Conservation (phyloP, 768 basidiomycete species). For the Termitomyces sp. region DNA sequence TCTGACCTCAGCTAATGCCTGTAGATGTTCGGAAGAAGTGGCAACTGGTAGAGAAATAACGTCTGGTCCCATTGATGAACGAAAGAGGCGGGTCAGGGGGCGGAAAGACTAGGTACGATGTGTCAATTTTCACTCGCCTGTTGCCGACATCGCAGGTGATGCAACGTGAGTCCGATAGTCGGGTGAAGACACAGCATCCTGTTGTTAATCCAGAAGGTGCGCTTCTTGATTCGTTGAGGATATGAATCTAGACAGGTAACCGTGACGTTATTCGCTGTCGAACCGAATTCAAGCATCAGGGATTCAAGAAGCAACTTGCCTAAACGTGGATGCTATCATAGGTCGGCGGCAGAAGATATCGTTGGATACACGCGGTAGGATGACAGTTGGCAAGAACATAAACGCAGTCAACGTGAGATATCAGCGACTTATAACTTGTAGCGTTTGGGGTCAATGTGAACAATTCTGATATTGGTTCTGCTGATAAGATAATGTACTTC, state of each 20-base stretch:
- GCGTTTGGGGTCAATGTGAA: background rate
- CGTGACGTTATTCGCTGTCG: background rate
- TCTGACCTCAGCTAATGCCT: constrained; percentile 47
- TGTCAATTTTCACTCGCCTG: background rate
- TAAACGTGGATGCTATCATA: background rate
- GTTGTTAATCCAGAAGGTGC: background rate
- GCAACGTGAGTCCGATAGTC: background rate
- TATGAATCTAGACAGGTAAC: constrained; percentile 1
- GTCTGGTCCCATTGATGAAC: background rate
- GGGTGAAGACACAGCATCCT: background rate
- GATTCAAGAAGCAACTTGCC: constrained; percentile 2
- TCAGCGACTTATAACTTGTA: background rate
- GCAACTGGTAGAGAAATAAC: constrained; percentile 38
- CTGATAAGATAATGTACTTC: background rate
- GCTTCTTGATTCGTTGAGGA: background rate
- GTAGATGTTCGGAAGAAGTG: constrained; percentile 39
- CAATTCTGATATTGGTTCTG: background rate
- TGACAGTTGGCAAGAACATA: background rate
- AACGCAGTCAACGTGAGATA: background rate
- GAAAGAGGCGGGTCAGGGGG: background rate
- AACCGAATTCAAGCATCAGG: constrained; percentile 2
- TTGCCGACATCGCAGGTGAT: constrained; percentile 2
- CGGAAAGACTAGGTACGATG: background rate
- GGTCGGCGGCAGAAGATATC: background rate
- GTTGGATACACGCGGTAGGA: background rate